Conservation (phyloP, 2,329 filamentous ascomycete genomes). For the Ceratocystis eucalypticola region DNA sequence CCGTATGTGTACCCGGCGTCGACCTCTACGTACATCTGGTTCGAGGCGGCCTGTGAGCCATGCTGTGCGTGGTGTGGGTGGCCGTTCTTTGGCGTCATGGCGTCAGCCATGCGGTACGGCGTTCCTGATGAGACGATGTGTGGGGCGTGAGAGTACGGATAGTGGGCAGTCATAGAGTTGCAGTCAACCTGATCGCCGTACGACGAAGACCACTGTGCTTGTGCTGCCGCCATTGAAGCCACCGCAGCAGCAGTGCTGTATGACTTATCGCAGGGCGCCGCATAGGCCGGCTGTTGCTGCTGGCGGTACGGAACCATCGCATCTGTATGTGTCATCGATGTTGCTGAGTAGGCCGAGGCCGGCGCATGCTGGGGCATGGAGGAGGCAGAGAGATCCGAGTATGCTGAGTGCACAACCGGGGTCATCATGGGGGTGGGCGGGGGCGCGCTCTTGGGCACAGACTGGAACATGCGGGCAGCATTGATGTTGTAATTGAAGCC, state of each 20-base stretch:
- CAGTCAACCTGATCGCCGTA: conserved; percentile 31
- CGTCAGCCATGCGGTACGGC: conserved; percentile 25
- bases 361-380: conserved; percentile 19
- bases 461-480: conserved; percentile 27
- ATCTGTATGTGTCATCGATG: conserved; percentile 23
- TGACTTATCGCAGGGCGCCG: not conserved
- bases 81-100: conserved; percentile 21
- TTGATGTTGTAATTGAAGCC: conserved; percentile 29
- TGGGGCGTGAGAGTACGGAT: conserved; percentile 23
- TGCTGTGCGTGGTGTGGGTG: conserved; percentile 16
- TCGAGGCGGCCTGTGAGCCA: conserved; percentile 24
- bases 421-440: conserved; percentile 21
- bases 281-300: not conserved
- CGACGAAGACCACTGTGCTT: conserved; percentile 24
- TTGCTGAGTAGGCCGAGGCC: conserved; percentile 25
- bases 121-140: conserved; percentile 26
- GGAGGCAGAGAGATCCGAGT: conserved; percentile 2
- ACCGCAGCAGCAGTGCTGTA: not conserved
- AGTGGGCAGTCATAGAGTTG: conserved; percentile 26
- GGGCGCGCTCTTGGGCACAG: conserved; percentile 23
- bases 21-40: conserved; percentile 28
- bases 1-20: conserved; percentile 27
- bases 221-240: not conserved
- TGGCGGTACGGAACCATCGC: conserved; percentile 27
- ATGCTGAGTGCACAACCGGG: conserved; percentile 6